Evolutionary conservation across 2,329 filamentous ascomycete genomes (phyloP).

Genomic region (Gremmenia infestans): DNA sequence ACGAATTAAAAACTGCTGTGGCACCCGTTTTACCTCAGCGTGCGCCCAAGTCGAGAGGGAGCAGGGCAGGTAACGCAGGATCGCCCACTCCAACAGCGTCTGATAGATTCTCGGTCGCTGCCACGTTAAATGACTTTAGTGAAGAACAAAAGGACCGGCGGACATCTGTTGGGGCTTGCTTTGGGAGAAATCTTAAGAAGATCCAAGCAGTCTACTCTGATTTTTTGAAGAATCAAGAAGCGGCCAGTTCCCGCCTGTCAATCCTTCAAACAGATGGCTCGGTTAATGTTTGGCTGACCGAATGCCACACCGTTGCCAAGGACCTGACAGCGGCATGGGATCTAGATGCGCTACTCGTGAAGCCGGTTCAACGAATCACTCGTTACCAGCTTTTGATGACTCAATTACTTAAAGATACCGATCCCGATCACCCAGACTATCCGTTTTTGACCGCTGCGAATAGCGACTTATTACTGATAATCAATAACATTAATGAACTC

Average conservation of each 20-base stretch:
- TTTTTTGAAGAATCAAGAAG: conserved; percentile 59
- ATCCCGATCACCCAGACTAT: conserved; percentile 77
- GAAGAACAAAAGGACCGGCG: conserved; percentile 30
- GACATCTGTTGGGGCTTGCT: conserved; percentile 29
- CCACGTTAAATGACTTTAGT: conserved; percentile 23
- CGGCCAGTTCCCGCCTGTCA: conserved; percentile 55
- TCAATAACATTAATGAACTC: conserved; percentile 86
- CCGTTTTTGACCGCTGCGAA: conserved; percentile 53
- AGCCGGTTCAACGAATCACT: conserved; percentile 89
- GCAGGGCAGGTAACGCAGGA: background rate
- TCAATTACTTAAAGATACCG: conserved; percentile 74
- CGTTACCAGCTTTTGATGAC: conserved; percentile 88
- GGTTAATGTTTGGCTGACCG: conserved; percentile 80
- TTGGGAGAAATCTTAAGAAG: conserved; percentile 46
- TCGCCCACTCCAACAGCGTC: conserved; percentile 12
- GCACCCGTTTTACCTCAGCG: conserved; percentile 69
- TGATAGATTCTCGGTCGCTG: conserved; percentile 23
- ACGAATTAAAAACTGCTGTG: conserved; percentile 74
- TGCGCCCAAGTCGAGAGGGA: conserved; percentile 38
- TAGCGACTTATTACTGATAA: conserved; percentile 56
- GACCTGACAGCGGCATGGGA: conserved; percentile 94
- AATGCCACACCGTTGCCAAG: conserved; percentile 87
- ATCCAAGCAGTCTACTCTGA: conserved; percentile 59
- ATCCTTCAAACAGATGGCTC: conserved; percentile 59
- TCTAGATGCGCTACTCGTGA: conserved; percentile 91